Base-by-base conservation (phyloP, 371 early-diverging fungal genomes). In the Apophysomyces sp. region DNA sequence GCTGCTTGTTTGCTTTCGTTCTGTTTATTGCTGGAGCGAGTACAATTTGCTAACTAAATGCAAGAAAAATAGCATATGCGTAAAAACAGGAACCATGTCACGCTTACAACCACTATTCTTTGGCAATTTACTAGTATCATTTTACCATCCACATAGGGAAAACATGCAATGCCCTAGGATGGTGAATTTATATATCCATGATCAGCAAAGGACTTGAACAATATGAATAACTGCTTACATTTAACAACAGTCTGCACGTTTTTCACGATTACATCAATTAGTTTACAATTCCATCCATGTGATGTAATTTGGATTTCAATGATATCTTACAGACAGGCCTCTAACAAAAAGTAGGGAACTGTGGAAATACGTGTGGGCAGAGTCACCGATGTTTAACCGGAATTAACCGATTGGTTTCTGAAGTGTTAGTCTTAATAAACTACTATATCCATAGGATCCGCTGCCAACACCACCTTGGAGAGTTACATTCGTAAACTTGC, bases 401-500 rank as follows among this genome's bases (percentile, higher is more conserved):
- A 21, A 4, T 44, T n/a, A 18, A 21, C 49, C 49, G 21, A 21
- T 44, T n/a, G 49, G 49, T 44, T 26, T 21, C 21, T 44, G 49
- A 18, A 44, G 49, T 0, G 4, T 21, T 21, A 44, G 21, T 21
- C 21, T n/a, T 21, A 8, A 21, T 26, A 11, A 21, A 11, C 24
- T n/a, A 21, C 21, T 21, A 9, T 59, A 4, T 24, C 7, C 8
- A 26, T 44, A 44, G 4, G 24, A 44, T 21, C 65, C 67, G 58
- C 71, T 64, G 15, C 72, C 71, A 11, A 76, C 61, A 39, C 71
- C 68, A 7, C 73, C 65, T 27, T 59, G 65, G n/a, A 79, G 57
- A 24, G 54, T 60, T n/a, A 79, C 72, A 8, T 79, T 66, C 4
- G 72, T 64, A 58, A 79, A 79, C 41, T 79, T 79, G 29, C 74